Base-by-base conservation (phyloP, 148 eudicot species). In the Bassia scoparia region DNA sequence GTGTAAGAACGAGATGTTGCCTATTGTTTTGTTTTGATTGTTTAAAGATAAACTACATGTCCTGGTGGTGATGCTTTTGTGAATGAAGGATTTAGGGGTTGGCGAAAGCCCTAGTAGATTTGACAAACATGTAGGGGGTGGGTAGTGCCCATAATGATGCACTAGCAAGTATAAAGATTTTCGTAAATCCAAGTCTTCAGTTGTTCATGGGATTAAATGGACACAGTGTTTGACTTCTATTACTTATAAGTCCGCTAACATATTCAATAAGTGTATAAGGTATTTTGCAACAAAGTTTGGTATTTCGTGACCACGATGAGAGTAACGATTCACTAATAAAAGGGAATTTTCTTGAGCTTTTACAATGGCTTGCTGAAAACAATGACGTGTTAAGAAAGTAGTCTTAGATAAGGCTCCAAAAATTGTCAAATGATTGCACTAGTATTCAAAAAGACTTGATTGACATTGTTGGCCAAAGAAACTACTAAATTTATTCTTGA, bases 11-110 rank as follows among this genome's bases (percentile, higher is more conserved):
- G 60, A 59, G 75, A 60, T 72, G 58, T 54, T 21, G 41, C 67
- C 2, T 72, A 14, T 43, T 60, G 67, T 46, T 72, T 72, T 61
- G 67, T 27, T 72, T 41, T 67, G n/a, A n/a, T 72, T 72, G 67
- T 44, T 60, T 29, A 43, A 44, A 4, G 66, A 29, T 48, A 43
- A 18, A n/a, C 49, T 60, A 30, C 38, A 3, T 34, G 55, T 37
- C 9, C 29, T 3, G 17, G 20, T 5, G 67, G 75, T 46, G 29
- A 52, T 69, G 55, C 37, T 37, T 37, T 37, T 37, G 43, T 37
- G 43, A 37, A 37, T 37, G 43, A 37, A 37, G 43, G 43, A 6
- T 72, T 72, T 59, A 24, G 53, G 5, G 27, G 30, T 34, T 70
- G 73, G 49, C 35, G 35, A 1, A 54, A 55, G 3, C 53, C n/a